phyloP scores from a whole-genome alignment of 169 alveolate genomes.

The Blepharisma undulans region DNA sequence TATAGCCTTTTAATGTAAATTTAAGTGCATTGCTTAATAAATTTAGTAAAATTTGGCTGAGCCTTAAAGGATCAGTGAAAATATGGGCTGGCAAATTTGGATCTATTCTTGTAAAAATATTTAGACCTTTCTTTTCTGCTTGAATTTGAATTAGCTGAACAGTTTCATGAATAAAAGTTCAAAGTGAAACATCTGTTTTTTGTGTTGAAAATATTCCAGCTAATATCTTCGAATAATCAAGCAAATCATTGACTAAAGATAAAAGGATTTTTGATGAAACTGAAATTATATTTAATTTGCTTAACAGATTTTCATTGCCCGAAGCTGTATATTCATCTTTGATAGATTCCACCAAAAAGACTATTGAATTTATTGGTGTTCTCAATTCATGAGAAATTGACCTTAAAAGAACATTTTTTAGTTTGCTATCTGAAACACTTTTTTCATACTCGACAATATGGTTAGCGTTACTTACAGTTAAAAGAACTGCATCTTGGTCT shows the following conservation, averaged over 20 bases:
- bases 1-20: neutral
- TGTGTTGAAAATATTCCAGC: neutral
- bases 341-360: neutral
- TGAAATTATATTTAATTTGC: neutral
- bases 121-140: neutral
- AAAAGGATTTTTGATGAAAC: neutral
- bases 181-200: neutral
- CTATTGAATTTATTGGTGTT: constrained; percentile 3
- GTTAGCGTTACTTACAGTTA: neutral
- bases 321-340: neutral
- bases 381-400: constrained; percentile 23
- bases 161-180: neutral
- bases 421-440: neutral
- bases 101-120: neutral
- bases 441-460: neutral
- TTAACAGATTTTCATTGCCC: neutral
- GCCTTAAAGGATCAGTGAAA: neutral
- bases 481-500: neutral
- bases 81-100: neutral
- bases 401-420: neutral
- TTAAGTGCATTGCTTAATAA: constrained; percentile 7
- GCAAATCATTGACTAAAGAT: constrained; percentile 2
- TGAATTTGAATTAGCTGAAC: neutral
- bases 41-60: neutral
- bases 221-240: constrained; percentile 20